Conservation (phyloP, 2,329 filamentous ascomycete species). For the Metarhizium album region DNA sequence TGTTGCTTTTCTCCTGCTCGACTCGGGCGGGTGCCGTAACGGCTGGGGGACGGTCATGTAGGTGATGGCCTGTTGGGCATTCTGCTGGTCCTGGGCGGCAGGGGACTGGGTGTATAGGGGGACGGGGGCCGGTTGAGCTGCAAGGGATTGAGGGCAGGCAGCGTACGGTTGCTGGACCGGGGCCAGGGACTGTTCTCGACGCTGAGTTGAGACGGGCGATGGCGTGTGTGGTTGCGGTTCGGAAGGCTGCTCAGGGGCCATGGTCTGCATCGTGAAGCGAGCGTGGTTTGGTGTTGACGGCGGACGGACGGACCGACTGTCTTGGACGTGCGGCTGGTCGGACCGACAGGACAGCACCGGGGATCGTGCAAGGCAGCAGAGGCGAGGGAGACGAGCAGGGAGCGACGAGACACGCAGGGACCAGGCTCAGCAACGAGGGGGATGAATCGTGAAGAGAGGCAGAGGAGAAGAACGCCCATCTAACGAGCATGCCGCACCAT, state of each 20-base stretch:
- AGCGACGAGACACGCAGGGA: background rate
- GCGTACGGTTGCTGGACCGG: background rate
- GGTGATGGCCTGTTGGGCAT: background rate
- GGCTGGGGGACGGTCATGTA: background rate
- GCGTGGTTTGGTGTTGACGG: background rate
- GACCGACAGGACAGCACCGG: no score
- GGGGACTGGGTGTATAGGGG: no score
- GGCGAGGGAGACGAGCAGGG: background rate
- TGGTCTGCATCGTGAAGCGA: background rate
- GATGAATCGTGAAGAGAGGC: background rate
- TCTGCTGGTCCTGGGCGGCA: background rate
- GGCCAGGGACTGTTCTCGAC: background rate
- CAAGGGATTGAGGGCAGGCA: background rate
- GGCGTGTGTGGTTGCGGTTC: background rate
- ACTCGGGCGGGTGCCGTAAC: slow-evolving; percentile 7
- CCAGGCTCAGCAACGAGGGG: background rate
- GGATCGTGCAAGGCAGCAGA: background rate
- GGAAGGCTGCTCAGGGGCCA: background rate
- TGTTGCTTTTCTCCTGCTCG: slow-evolving; percentile 7
- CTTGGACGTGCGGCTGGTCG: background rate
- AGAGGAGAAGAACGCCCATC: no score
- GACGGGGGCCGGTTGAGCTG: no score
- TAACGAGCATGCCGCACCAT: no score
- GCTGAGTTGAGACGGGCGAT: background rate
- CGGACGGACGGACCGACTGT: background rate